Conservation (phyloP, 2,329 filamentous ascomycete species). For the Dothideomycetes sp. region DNA sequence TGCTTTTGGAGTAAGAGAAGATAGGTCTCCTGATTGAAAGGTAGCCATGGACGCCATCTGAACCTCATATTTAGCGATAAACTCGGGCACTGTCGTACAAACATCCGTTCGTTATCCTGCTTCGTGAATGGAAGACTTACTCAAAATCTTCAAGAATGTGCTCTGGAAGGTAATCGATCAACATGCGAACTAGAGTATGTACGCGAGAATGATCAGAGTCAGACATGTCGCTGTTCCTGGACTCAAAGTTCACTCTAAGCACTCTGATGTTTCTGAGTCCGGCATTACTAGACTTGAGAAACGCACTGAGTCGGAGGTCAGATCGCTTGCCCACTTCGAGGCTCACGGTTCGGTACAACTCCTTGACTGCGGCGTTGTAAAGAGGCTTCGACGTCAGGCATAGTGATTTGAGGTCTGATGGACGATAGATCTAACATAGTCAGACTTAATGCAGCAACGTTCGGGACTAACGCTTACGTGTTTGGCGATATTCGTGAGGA, state of each 20-base stretch:
- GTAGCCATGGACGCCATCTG: slow-evolving; percentile 41
- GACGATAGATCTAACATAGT: slow-evolving; percentile 31
- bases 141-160: slow-evolving; percentile 42
- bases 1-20: slow-evolving; percentile 40
- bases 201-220: slow-evolving; percentile 28
- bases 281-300: slow-evolving; percentile 39
- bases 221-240: slow-evolving; percentile 23
- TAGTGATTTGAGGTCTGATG: slow-evolving; percentile 39
- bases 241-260: slow-evolving; percentile 37
- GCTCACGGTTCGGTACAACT: slow-evolving; percentile 38
- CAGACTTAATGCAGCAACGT: neutral
- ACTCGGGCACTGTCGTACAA: no score
- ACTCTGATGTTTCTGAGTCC: slow-evolving; percentile 39
- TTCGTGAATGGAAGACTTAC: no score
- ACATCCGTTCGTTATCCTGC: no score
- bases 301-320: slow-evolving; percentile 36
- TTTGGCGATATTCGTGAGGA: slow-evolving; percentile 2
- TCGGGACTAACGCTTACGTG: neutral
- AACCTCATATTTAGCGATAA: no score
- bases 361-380: slow-evolving; percentile 37
- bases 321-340: slow-evolving; percentile 38
- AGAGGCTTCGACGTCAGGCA: slow-evolving; percentile 40
- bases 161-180: slow-evolving; percentile 40
- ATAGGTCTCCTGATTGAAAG: slow-evolving; percentile 40
- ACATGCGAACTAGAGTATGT: slow-evolving; percentile 34